Evolutionary conservation across 371 early-diverging fungal species (phyloP).

Genomic region (Choanephora cucurbitarum): DNA sequence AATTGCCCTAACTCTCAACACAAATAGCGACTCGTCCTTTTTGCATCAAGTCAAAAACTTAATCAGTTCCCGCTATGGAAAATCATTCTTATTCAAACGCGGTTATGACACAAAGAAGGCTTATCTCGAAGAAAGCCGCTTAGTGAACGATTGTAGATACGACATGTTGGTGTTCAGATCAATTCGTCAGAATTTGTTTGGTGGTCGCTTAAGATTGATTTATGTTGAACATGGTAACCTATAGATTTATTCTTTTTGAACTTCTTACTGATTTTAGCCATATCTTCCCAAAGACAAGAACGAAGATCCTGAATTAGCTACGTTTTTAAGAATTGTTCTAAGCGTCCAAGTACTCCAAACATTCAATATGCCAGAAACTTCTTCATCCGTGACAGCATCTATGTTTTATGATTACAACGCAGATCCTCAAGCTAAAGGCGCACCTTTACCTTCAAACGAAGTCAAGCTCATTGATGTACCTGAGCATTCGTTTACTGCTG

Average conservation of each 20-base stretch:
- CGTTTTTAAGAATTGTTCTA: constrained; percentile 54
- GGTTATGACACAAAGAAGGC: constrained; percentile 39
- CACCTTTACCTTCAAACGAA: constrained; percentile 76
- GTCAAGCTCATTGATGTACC: constrained; percentile 86
- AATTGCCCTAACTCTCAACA: not conserved
- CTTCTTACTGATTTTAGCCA: not conserved
- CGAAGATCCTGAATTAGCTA: constrained; percentile 25
- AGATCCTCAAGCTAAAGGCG: constrained; percentile 56
- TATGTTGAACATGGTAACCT: constrained; percentile 53
- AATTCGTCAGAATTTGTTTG: constrained; percentile 69
- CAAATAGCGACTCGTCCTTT: constrained; percentile 20
- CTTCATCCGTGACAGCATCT: constrained; percentile 52
- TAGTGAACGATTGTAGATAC: constrained; percentile 48
- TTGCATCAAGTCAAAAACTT: constrained; percentile 34
- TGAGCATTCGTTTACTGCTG: constrained; percentile 64
- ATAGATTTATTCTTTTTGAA: no score
- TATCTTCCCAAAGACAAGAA: constrained; percentile 47
- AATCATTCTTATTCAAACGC: constrained; percentile 49
- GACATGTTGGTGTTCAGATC: constrained; percentile 54
- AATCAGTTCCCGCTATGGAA: constrained; percentile 42
- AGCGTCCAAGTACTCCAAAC: constrained; percentile 57
- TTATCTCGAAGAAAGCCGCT: constrained; percentile 41
- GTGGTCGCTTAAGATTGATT: constrained; percentile 77
- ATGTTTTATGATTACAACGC: constrained; percentile 60
- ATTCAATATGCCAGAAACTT: constrained; percentile 66